Evolutionary conservation across 78 protist species (phyloP), one percentile per base, ranked within the genome.

Genomic region (Mastigamoeba balamuthi): DNA sequence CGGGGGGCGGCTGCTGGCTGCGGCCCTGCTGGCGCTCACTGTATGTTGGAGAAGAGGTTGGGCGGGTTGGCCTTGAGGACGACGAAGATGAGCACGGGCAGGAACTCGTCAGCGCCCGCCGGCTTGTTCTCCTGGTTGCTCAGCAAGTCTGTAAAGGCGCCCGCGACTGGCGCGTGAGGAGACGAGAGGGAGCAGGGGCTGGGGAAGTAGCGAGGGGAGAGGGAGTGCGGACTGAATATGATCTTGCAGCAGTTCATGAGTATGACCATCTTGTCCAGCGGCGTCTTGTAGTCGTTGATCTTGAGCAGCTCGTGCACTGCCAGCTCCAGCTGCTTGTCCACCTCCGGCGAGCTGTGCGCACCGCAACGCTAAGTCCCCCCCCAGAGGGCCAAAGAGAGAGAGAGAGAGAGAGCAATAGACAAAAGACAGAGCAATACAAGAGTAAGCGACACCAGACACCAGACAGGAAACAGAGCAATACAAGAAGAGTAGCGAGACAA

Each of bases 41-140:
- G 68, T 6, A 88, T 38, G 71, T 88, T 87, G 6, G 88, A 82
- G 35, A 58, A 71, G 35, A 88, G 74, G 58, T 58, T n/a, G 25
- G 77, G 75, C 33, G 89, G 86, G 81, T 88, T 89, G 7, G 95
- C 69, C 28, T 68, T 71, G 72, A 91, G 39, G 30, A 91, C 77
- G 2, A 89, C 82, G 44, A 44, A 86, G 36, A 91, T 89, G 8
- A 91, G 52, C 17, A 91, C 42, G 4, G 95, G 93, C 23, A 91
- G 40, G 25, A 91, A 88, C 36, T 86, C 89, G 64, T 91, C 95
- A n/a, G 94, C 91, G 2, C 91, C 90, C 0, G 90, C 36, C 39
- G 81, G 68, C n/a, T 52, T 76, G 65, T 74, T 76, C 6, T 75
- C 43, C 29, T 48, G 36, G 40, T 39, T n/a, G n/a, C 68, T 4